Base-by-base conservation (phyloP, 768 basidiomycete species). In the Suillus plorans region DNA sequence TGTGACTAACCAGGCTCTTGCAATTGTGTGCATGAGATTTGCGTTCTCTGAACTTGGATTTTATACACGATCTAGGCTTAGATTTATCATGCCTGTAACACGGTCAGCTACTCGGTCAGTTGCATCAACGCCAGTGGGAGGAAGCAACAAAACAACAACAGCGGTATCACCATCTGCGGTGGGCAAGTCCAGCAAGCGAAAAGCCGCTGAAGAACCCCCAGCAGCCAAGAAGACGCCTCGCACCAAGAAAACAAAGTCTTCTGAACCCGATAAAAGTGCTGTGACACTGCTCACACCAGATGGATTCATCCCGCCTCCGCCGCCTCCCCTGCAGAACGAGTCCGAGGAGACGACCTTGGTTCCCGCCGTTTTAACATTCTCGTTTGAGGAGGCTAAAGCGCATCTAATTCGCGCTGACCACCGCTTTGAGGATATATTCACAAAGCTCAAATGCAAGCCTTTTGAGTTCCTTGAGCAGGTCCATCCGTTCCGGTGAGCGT, bases 401-500 rank as follows among this genome's bases (percentile, higher is more conserved):
- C 92, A 96, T 71, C 84, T 96, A 39, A 85, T 87, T 63, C 62
- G 68, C 3, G 83, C 80, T 8, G 95, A 96, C 69, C 71, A 79
- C 13, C 86, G 95, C 4, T 97, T 95, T 76, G 78, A 80, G 60
- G 82, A 84, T 45, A 66, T 96, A 12, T 95, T 96, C 74, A 68
- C 74, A 31, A 80, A 82, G 59, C 76, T 92, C 71, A 78, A 78
- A 49, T 95, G 93, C 76, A 89, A 85, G 67, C 94, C 94, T 1
- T 97, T 87, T 73, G 86, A 92, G 71, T 80, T 85, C 12, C 80
- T 90, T 20, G 89, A 93, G 71, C 79, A 80, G 45, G 82, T 94
- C n/a, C 91, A 94, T 73, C 93, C 94, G 2, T 96, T 95, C 75
- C 82, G 86, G 91, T 91, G 73, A 65, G 67, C 55, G 31, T n/a